Evolutionary conservation across 768 basidiomycete species (phyloP), one percentile per base, ranked within the genome.

Genomic region (Mrakia gelida): DNA sequence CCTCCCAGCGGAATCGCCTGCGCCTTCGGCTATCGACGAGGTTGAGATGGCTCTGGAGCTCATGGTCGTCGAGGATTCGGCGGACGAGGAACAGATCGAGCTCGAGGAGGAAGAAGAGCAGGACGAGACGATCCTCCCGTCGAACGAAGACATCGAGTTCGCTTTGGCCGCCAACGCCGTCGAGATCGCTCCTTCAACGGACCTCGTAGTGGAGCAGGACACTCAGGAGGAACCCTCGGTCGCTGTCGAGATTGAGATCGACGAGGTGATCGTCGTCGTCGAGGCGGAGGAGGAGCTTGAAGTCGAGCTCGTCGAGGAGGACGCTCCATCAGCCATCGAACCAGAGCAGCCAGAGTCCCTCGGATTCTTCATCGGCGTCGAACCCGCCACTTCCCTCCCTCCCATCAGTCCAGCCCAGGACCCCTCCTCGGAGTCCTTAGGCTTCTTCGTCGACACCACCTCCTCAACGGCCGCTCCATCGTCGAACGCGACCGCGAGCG

Each of bases 61-160:
- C 26, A 78, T 78, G 77, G 72, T 62, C 23, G 62, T 78, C 10
- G 71, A 77, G 28, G 75, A 67, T 15, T n/a, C 28, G 13, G 54
- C 52, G 13, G 73, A 74, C n/a, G 73, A 75, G 13, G 76, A 77
- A 10, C 41, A 52, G 49, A 21, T 52, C 49, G 49, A 75, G 38
- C 38, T 63, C 23, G 62, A 23, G 45, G 75, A 70, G 38, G 30
- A 62, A 43, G 59, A 45, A 13, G 28, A 68, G 43, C n/a, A 62
- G 43, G 75, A 67, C 3, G 18, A 67, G 63, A 52, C 75, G 38
- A 15, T 68, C 49, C 49, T 75, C 34, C 65, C 49, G 21, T 49
- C 45, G 62, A 54, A 45, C 13, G 67, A 73, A 32, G 73, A 56
- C 23, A 38, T 41, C 4, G 52, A 43, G 30, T 73, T 15, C 73